Base-by-base conservation (phyloP, 768 basidiomycete genomes). In the Crepidotus variabilis region DNA sequence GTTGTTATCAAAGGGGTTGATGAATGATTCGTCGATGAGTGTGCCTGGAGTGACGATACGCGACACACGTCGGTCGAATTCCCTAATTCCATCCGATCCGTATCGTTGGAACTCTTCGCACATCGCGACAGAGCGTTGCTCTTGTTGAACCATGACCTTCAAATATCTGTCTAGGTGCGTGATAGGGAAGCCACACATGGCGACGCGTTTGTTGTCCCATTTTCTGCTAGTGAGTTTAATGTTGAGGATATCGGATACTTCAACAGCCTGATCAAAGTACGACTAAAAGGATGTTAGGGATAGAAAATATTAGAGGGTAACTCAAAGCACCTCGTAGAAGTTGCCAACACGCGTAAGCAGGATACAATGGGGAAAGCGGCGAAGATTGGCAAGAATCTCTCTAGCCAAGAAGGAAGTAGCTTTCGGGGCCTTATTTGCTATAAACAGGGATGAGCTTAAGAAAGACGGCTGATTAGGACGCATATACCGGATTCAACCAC, bases 41-140 rank as follows among this genome's bases (percentile, higher is more conserved):
- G 95, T 98, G 28, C 95, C 95, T 5, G 95, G 94, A 2, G 95
- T 96, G 60, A 97, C 83, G 52, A 97, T 83, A 39, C 95, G 86
- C 46, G 83, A 84, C 23, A 98, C 92, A 20, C 88, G 85, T 68
- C 95, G 78, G 39, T 92, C 86, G 59, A 92, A 91, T 33, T 79
- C 80, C 61, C 83, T 85, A 46, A 74, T 72, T 9, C 84, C 84
- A 1, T 71, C 54, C 1, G 69, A 62, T 7, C 73, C 68, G 50
- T 73, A 69, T 6, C 76, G 78, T 48, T 82, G 84, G 68, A 92
- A 94, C 69, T 98, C 95, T 69, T 98, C 95, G 66, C 95, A 95
- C 71, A 97, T 78, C 32, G 96, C 94, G 11, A 97, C 94, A 62
- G 90, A 94, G 21, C 86, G 86, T 49, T 85, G 86, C 59, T 92